Conservation (phyloP, 257 asterid species). For the Solanum arcanum region DNA sequence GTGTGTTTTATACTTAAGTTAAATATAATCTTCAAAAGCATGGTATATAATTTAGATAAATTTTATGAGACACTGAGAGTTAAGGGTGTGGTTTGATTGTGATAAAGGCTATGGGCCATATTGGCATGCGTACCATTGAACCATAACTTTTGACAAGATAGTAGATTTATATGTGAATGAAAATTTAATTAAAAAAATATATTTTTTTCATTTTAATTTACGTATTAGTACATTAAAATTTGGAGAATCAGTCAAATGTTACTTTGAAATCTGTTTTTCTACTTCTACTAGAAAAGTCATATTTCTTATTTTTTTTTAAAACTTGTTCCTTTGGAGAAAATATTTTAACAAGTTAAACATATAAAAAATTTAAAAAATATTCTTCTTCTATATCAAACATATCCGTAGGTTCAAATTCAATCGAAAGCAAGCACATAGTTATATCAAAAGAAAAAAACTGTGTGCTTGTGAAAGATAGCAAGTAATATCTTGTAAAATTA, state of each 20-base stretch:
- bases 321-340: too few species aligned
- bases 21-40: neutral
- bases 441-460: neutral
- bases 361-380: too few species aligned
- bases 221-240: too few species aligned
- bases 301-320: fast-evolving
- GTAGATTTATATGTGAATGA: neutral
- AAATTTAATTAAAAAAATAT: too few species aligned
- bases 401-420: neutral
- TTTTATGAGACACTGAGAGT: neutral
- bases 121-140: neutral
- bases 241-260: too few species aligned
- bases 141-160: too few species aligned
- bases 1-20: fast-evolving
- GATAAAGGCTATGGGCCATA: too few species aligned
- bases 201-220: too few species aligned
- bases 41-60: neutral
- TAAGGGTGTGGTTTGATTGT: neutral
- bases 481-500: neutral
- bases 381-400: neutral
- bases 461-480: neutral
- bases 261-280: too few species aligned
- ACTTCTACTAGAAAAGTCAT: too few species aligned
- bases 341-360: neutral
- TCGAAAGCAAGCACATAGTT: neutral